Evolutionary conservation across 2,329 filamentous ascomycete species (phyloP).

Genomic region (Alternaria triticina): DNA sequence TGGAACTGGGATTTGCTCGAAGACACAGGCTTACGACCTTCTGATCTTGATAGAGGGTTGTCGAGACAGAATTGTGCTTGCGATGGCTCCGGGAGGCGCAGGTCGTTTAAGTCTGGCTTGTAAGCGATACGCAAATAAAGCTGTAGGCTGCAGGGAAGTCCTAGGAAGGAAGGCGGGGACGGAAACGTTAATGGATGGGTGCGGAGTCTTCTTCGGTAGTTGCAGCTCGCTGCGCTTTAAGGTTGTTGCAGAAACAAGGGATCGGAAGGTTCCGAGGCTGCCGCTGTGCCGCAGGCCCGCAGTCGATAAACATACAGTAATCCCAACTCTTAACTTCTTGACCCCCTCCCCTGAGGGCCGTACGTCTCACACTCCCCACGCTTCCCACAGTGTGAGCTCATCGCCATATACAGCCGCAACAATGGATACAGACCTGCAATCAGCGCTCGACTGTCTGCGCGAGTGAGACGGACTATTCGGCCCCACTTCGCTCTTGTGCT

Average conservation of each 20-base stretch:
- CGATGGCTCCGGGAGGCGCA: not conserved
- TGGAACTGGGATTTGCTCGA: not conserved
- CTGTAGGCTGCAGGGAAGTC: not conserved
- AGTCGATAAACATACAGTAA: not conserved
- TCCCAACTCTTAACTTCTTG: not conserved
- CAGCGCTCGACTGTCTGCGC: not conserved
- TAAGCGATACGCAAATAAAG: not conserved
- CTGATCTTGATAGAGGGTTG: not conserved
- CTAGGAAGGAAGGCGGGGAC: not conserved
- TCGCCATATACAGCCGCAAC: not conserved
- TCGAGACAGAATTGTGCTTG: not conserved
- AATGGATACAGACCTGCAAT: not conserved
- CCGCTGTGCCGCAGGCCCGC: not conserved
- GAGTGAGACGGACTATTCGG: not conserved
- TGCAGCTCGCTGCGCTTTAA: not conserved
- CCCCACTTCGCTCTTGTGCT: not conserved
- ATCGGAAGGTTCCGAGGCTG: not conserved
- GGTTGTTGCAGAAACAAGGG: not conserved
- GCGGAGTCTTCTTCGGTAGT: not conserved
- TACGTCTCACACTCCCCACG: not conserved
- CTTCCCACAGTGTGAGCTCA: not conserved
- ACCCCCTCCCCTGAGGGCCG: not conserved
- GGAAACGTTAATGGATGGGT: not conserved
- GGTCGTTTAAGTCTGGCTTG: not conserved
- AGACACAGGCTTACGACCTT: not conserved